Evolutionary conservation across 2,329 filamentous ascomycete genomes (phyloP), one percentile per base, ranked within the genome.

Genomic region (Cryoendolithus antarcticus): DNA sequence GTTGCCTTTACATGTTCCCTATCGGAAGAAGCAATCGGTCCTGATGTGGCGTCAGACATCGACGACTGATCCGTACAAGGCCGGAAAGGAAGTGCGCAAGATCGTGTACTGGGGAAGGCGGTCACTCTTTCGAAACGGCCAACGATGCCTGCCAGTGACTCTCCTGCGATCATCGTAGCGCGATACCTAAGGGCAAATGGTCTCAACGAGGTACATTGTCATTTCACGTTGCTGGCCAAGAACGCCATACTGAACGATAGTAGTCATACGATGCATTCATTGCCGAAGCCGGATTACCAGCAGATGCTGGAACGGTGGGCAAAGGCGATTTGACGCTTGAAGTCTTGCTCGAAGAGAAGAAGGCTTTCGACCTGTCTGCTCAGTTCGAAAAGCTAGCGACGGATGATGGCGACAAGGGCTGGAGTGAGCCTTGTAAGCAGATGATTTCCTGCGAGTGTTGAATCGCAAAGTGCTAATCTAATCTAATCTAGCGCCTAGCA

Each of bases 281-380:
- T 40, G 51, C 57, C 34, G 75, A 78, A 55, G 71, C 74, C 6
- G 67, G 64, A 4, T 59, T 79, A 11, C 62, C 71, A 9, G 45
- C 59, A 11, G 66, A 74, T 56, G 66, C 62, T 34, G 75, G 70
- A 0, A 52, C 48, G 6, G 52, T 56, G 3, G 53, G 57, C 8
- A 61, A 60, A n/a, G 60, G 61, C 24, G 61, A 66, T 38, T 60
- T 75, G 53, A 75, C 74, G 2, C 66, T 79, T 38, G 74, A 79
- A 49, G 61, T 67, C 32, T 61, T 78, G n/a, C 60, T 79, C 6
- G 65, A 75, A 35, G 74, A 79, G 56, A 79, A 78, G 58, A 67
- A 64, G 48, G 61, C 60, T 0, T 78, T 72, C 47, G 75, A 79
- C 49, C 52, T 72, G 9, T 72, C 62, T 40, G 53, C 70, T 19